These are phyloP conservation scores for Gloeophyllum trabeum DNA, from an alignment of 768 basidiomycete species.

Conservation along the genomic window DNA sequence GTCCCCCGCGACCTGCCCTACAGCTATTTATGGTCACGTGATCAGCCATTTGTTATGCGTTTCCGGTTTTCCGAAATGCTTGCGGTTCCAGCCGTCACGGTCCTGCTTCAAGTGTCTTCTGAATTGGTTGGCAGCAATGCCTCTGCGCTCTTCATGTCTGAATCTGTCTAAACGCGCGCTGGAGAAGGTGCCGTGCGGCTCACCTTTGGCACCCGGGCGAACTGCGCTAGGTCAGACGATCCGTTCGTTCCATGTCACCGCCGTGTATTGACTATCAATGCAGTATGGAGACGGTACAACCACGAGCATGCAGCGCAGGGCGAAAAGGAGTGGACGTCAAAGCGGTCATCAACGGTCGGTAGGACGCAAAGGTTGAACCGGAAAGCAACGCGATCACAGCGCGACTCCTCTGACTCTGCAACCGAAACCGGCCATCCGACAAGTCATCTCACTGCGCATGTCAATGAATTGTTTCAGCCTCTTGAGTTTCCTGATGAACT, in stretches of 20 bases:
- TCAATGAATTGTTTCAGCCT: slow-evolving; percentile 51
- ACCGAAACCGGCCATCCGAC: not conserved
- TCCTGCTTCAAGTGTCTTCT: no score
- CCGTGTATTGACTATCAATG: no score
- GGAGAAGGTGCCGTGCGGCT: not conserved
- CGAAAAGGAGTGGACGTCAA: not conserved
- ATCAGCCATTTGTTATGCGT: no score
- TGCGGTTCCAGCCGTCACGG: no score
- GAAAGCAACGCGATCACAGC: no score
- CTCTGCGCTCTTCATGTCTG: no score
- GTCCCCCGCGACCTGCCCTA: no score
- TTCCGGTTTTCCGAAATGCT: no score
- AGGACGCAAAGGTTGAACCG: no score
- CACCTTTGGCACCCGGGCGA: not conserved
- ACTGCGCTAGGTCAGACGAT: not conserved
- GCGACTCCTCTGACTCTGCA: not conserved
- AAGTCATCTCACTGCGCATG: slow-evolving; percentile 34
- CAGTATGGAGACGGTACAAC: not conserved
- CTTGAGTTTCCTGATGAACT: slow-evolving; percentile 63
- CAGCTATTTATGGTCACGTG: no score
- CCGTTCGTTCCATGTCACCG: not conserved
- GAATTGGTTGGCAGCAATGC: no score
- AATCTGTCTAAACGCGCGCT: no score
- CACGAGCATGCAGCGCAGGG: not conserved
- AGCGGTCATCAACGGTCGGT: not conserved